Conservation (phyloP, 176 grass and related monocot genomes). For the Oryza officinalis region DNA sequence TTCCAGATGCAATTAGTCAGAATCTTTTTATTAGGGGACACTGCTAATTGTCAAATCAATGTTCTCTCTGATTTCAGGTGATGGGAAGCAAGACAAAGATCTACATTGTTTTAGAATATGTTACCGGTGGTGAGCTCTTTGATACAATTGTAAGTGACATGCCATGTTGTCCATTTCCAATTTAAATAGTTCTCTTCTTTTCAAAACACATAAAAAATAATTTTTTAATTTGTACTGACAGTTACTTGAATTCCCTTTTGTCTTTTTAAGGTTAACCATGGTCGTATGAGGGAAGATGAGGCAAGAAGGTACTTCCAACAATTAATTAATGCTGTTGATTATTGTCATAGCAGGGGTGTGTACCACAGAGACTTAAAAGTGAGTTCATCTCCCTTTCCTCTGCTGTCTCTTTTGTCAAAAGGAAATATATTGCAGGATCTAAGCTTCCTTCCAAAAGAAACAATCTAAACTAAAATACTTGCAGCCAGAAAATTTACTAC, state of each 20-base stretch:
- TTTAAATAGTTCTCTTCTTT: constrained; percentile 15
- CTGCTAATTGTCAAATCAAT: constrained; percentile 1
- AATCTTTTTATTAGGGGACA: neutral
- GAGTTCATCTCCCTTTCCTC: constrained; percentile 8
- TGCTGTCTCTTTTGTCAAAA: neutral
- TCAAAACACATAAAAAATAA: neutral
- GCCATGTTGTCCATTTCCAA: neutral
- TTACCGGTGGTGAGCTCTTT: constrained; percentile 89
- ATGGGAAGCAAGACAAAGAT: constrained; percentile 98
- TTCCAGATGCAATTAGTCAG: neutral
- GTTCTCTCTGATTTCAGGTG: constrained; percentile 54
- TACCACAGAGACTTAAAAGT: constrained; percentile 98
- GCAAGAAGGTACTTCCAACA: constrained; percentile 96
- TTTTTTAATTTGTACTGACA: neutral
- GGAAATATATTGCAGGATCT: constrained; percentile 26
- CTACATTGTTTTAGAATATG: constrained; percentile 89
- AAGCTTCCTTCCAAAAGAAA: neutral
- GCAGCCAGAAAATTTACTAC: constrained; percentile 92
- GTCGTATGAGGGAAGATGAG: constrained; percentile 94
- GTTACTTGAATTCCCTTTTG: neutral
- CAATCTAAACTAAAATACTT: constrained; percentile 26
- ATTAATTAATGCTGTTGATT: constrained; percentile 96
- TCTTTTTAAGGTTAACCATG: constrained; percentile 78
- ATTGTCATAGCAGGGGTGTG: constrained; percentile 98
- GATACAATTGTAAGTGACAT: constrained; percentile 84